Percentiles rank a stretch among this genome's conserved stretches.
Conservation (phyloP, 352 stramenopile genomes). For the Phytophthora podocarpi region DNA sequence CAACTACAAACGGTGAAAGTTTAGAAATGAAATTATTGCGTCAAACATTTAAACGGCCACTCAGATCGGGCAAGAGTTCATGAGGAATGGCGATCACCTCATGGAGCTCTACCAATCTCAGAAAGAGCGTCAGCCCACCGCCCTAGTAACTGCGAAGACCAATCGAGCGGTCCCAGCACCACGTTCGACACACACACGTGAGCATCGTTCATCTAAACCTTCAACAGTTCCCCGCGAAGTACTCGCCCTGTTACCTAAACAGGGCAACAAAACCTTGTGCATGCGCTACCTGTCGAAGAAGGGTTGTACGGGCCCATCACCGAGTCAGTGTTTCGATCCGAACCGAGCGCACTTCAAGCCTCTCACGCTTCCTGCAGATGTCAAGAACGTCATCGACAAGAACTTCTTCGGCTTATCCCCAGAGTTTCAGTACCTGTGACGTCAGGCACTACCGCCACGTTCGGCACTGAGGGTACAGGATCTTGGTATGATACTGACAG, state of each 20-base stretch:
- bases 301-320: neutral
- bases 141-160: too few relatives aligned
- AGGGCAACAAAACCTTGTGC: conserved; percentile 8
- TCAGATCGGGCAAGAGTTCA: neutral
- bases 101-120: conserved; percentile 4
- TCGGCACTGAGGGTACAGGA: too few relatives aligned
- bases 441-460: too few relatives aligned
- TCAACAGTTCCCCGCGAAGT: neutral
- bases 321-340: conserved; percentile 7
- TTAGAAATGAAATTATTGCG: conserved; percentile 1
- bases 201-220: neutral
- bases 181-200: too few relatives aligned
- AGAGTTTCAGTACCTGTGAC: conserved; percentile 14
- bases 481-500: too few relatives aligned
- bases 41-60: neutral
- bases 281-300: conserved; percentile 18
- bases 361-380: neutral
- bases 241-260: neutral
- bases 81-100: conserved; percentile 2
- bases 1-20: conserved; percentile 8
- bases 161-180: too few relatives aligned
- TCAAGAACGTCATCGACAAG: conserved; percentile 15
- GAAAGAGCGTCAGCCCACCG: too few relatives aligned
- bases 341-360: conserved; percentile 13
- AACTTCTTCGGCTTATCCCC: neutral